Evolutionary conservation across 371 early-diverging fungal genomes (phyloP).

Genomic region (Smittium culicis): DNA sequence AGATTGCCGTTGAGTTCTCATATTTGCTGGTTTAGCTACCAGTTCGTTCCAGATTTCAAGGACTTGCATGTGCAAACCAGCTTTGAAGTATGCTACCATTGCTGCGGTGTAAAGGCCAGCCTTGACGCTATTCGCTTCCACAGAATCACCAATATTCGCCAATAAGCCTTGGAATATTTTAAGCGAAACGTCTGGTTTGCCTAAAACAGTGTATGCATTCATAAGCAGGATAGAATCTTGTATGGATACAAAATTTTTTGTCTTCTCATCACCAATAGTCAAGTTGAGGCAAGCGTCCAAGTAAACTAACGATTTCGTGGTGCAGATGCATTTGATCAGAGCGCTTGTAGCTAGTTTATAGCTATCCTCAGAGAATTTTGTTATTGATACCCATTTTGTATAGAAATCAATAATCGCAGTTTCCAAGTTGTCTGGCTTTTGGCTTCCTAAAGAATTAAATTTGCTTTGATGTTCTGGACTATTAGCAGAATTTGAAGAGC

Average conservation of each 20-base stretch:
- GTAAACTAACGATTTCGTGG: background rate
- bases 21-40: background rate
- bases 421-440: no score
- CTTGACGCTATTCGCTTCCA: background rate
- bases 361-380: background rate
- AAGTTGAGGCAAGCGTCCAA: background rate
- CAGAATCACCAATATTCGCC: background rate
- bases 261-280: background rate
- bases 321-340: background rate
- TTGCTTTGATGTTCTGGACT: no score
- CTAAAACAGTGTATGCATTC: background rate
- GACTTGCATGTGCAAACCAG: background rate
- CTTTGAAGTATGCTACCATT: background rate
- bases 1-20: background rate
- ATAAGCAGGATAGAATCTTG: background rate
- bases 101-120: background rate
- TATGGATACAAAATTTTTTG: background rate
- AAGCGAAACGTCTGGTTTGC: background rate
- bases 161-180: background rate
- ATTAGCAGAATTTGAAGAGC: no score
- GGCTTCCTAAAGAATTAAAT: no score
- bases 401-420: no score
- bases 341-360: background rate
- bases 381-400: background rate
- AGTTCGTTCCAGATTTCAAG: conserved; percentile 1